Conservation (phyloP, 2,329 filamentous ascomycete species). For the Ceratocystis variospora region DNA sequence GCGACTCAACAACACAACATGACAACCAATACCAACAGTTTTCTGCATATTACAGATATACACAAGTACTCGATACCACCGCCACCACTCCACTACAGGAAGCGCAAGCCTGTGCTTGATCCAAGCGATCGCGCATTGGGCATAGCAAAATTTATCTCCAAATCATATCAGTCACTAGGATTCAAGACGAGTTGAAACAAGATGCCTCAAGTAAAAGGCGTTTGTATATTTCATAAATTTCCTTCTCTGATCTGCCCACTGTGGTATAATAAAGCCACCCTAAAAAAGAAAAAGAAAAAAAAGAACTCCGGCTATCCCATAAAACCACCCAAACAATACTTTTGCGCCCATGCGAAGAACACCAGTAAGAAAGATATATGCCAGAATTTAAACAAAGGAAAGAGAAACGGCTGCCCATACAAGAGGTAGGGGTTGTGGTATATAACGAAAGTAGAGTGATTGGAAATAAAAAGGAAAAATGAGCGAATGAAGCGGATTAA, state of each 20-base stretch:
- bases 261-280: background rate
- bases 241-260: background rate
- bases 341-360: background rate
- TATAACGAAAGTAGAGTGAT: slow-evolving; percentile 13
- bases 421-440: slow-evolving; percentile 16
- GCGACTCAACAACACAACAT: too few species aligned
- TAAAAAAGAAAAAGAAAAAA: background rate
- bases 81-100: too few species aligned
- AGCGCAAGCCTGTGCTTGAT: too few species aligned
- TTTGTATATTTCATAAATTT: background rate
- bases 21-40: too few species aligned
- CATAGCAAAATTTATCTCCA: too few species aligned
- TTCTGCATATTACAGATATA: too few species aligned
- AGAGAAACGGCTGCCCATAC: background rate
- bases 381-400: background rate
- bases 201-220: too few species aligned
- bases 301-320: background rate
- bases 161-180: too few species aligned
- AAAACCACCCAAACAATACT: background rate
- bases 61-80: too few species aligned
- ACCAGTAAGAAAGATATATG: background rate
- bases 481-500: slow-evolving; percentile 1
- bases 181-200: too few species aligned
- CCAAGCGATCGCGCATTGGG: too few species aligned
- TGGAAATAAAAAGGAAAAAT: background rate